phyloP scores from a whole-genome alignment of 139 green algal species.

The Chlorella sp. region DNA sequence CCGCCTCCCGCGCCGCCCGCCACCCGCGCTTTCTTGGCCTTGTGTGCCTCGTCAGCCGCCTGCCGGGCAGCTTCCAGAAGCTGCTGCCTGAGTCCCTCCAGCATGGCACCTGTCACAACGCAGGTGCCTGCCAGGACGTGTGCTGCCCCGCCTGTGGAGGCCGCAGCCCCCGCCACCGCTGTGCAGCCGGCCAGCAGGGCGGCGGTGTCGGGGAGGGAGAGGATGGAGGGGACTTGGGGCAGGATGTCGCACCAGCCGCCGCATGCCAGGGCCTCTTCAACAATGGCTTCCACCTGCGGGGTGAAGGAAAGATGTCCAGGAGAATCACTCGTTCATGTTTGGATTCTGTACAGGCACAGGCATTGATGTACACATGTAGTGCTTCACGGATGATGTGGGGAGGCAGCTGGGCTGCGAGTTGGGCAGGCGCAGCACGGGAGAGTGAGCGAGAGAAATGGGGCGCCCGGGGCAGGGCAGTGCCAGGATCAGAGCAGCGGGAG shows the following conservation, averaged over 20 bases:
- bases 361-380: no score
- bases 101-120: constrained; percentile 48
- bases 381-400: not conserved
- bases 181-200: constrained; percentile 50
- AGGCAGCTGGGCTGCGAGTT: no score
- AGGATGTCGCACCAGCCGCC: constrained; percentile 54
- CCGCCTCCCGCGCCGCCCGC: constrained; percentile 15
- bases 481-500: no score
- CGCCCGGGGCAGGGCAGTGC: no score
- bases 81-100: constrained; percentile 47
- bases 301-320: no score
- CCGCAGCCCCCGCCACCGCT: constrained; percentile 5
- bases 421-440: no score
- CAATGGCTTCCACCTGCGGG: constrained; percentile 32
- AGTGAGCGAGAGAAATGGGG: no score
- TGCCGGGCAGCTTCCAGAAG: constrained; percentile 48
- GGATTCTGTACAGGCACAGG: no score
- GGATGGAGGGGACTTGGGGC: constrained; percentile 56
- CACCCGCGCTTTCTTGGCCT: constrained; percentile 40
- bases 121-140: constrained; percentile 59
- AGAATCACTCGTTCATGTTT: no score
- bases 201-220: constrained; percentile 53
- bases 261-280: constrained; percentile 42
- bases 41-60: constrained; percentile 57
- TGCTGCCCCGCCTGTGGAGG: not conserved